Evolutionary conservation across 2,329 filamentous ascomycete genomes (phyloP), one percentile per base, ranked within the genome.

Genomic region (Neobulgaria alba): DNA sequence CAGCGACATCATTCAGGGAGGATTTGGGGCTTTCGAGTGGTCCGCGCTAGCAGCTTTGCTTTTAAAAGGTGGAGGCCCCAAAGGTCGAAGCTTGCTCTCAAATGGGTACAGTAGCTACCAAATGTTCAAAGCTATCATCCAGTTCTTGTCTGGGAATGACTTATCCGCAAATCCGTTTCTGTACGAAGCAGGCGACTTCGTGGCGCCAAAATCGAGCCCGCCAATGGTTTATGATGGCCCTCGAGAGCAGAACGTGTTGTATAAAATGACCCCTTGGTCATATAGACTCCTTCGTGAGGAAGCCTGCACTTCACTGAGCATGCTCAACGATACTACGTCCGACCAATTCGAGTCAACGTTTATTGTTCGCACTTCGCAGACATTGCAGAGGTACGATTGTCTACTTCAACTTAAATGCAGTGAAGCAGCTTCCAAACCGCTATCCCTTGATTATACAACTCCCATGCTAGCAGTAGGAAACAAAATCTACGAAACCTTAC

Each of bases 1-100:
- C 12, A 75, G 84, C 33, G 67, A 72, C 16, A 63, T 88, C n/a
- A 71, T 76, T 2, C 67, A 72, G 32, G 90, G 92, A 33, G 92
- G 92, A 0, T 95, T 98, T 59, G 92, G 92, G 3, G 79, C 86
- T 51, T 94, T 95, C 50, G 92, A 98, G 60, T 96, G 87, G 86
- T 74, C 84, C 0, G 67, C 77, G n/a, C 66, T 92, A 36, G 75
- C 89, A 58, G 85, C 89, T 21, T 68, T 95, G 10, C 67, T 96
- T 2, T 69, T 96, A 31, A 79, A 87, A 60, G 77, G 76, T n/a
- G 85, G 85, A 18, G 82, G 80, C 5, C 73, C 77, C 5, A 81
- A 80, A 45, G 83, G 84, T 2, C 75, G 79, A 48, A 73, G 82
- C 2, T 66, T 85, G 4, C 70, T 96, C 12, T 87, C 88, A 4